A percentile compares a stretch with the other conserved stretches of the same genome.
These are phyloP conservation scores for Penicillium sp. DNA, from an alignment of 2,329 filamentous ascomycete genomes.

Conservation along the genomic window DNA sequence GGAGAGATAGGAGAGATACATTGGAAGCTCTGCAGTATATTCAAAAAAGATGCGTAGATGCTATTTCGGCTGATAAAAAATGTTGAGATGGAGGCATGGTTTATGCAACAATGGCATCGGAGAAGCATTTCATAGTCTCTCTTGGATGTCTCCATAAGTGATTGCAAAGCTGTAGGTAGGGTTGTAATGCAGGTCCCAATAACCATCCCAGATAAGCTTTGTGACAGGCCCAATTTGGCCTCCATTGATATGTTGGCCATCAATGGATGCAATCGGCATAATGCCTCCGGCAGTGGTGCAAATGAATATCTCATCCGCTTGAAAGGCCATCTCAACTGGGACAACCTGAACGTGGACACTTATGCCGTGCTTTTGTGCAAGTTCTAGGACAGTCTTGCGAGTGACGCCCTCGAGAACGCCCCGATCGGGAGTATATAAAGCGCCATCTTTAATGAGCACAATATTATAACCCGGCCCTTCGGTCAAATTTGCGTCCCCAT, in stretches of 20 bases:
- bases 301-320: slow-evolving; percentile 55
- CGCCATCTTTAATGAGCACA: slow-evolving; percentile 48
- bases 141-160: background rate
- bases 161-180: slow-evolving; percentile 35
- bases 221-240: slow-evolving; percentile 52
- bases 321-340: slow-evolving; percentile 47
- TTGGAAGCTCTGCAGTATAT: background rate
- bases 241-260: slow-evolving; percentile 45
- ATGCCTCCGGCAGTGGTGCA: slow-evolving; percentile 57
- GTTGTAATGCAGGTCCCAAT: slow-evolving; percentile 54
- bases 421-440: slow-evolving; percentile 50
- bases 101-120: background rate
- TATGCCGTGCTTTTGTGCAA: slow-evolving; percentile 36
- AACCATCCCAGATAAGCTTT: slow-evolving; percentile 53
- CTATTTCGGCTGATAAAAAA: background rate
- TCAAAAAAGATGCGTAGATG: background rate
- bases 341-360: slow-evolving; percentile 46
- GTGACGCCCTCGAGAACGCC: slow-evolving; percentile 55
- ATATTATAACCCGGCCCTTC: slow-evolving; percentile 57
- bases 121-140: background rate
- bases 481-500: slow-evolving; percentile 53
- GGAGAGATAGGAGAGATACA: background rate
- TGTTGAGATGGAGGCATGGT: background rate
- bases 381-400: slow-evolving; percentile 52
- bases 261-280: slow-evolving; percentile 54